A percentile compares a stretch with the other conserved stretches of the same genome.
These are phyloP conservation scores for Coelastrella sp. DNA, from an alignment of 139 green algal genomes.

Conservation along the genomic window DNA sequence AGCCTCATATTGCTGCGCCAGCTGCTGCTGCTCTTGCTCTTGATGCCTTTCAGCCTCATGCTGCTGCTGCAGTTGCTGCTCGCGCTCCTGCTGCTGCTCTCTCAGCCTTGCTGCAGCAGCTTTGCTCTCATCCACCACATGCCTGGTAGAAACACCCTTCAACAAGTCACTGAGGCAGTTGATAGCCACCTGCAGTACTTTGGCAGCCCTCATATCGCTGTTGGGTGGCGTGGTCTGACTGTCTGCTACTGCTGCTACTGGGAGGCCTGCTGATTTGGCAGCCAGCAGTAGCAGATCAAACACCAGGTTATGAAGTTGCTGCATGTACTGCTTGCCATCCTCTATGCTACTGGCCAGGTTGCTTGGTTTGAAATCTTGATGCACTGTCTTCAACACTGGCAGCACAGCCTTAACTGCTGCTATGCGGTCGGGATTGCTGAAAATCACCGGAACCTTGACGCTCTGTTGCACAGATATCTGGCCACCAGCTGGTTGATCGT, in stretches of 20 bases:
- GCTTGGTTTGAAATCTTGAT: neutral
- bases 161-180: neutral
- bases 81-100: neutral
- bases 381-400: neutral
- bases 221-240: neutral
- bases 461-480: neutral
- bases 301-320: neutral
- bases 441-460: neutral
- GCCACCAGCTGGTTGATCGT: neutral
- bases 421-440: neutral
- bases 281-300: neutral
- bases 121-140: slow-evolving; percentile 13
- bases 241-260: neutral
- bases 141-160: neutral
- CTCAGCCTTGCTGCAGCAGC: neutral
- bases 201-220: neutral
- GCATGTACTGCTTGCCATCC: slow-evolving; percentile 10
- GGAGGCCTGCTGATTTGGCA: slow-evolving; percentile 21
- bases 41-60: neutral
- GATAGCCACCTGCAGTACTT: neutral
- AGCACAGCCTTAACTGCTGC: neutral
- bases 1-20: neutral
- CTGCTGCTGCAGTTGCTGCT: slow-evolving; percentile 6
- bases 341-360: neutral
- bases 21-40: neutral